phyloP scores from a whole-genome alignment of 2,329 filamentous ascomycete genomes.

The Orbilia javanica region DNA sequence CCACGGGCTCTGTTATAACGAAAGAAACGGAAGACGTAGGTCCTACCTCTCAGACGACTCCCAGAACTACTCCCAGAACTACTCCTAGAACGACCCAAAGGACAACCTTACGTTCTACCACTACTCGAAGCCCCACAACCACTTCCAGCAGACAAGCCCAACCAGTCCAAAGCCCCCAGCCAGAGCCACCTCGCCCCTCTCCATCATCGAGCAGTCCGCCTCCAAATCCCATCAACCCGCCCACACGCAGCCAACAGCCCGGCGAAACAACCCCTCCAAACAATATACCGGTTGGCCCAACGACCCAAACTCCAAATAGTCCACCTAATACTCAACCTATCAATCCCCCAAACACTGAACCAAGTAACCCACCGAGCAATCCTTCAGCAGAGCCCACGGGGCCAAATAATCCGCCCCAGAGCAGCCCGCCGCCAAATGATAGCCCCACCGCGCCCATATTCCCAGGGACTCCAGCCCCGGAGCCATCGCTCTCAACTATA shows the following conservation, averaged over 20 bases:
- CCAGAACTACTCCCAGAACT: slow-evolving; percentile 18
- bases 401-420: slow-evolving; percentile 5
- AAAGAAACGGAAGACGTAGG: slow-evolving; percentile 33
- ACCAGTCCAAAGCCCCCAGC: slow-evolving; percentile 39
- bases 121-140: slow-evolving; percentile 1
- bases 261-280: background rate
- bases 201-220: background rate
- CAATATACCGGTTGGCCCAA: slow-evolving; percentile 8
- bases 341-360: background rate
- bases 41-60: slow-evolving; percentile 24
- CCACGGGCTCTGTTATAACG: slow-evolving; percentile 9
- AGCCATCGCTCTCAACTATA: slow-evolving; percentile 26
- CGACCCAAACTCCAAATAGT: slow-evolving; percentile 4
- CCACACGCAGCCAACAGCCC: background rate
- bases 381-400: too few relatives aligned
- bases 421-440: background rate
- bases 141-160: slow-evolving; percentile 2
- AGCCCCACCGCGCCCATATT: background rate
- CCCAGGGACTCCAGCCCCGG: slow-evolving; percentile 22
- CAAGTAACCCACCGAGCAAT: background rate
- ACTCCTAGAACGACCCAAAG: slow-evolving; percentile 13
- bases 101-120: background rate
- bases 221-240: background rate
- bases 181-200: background rate
- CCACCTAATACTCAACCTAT: background rate